These are phyloP conservation scores for Epichloe sp. DNA, from an alignment of 2,329 filamentous ascomycete genomes.

Conservation along the genomic window DNA sequence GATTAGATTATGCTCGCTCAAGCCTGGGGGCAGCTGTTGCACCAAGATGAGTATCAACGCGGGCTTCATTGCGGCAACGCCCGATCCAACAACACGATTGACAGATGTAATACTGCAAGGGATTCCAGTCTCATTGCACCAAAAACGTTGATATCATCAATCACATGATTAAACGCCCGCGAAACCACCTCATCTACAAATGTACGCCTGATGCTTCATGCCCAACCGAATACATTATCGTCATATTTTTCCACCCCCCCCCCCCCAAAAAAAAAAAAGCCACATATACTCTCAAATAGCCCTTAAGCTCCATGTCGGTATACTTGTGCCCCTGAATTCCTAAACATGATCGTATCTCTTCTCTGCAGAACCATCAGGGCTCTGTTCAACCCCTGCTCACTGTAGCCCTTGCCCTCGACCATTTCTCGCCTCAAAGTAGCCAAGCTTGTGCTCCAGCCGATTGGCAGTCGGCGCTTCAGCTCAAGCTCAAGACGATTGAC, in stretches of 20 bases:
- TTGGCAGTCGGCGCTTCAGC: conserved; percentile 72
- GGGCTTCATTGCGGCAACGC: too few relatives aligned
- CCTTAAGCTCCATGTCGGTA: conserved; percentile 56
- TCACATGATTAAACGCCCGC: not conserved
- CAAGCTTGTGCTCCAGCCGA: conserved; percentile 89
- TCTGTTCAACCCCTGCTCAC: conserved; percentile 71
- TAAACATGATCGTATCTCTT: conserved; percentile 73
- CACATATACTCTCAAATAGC: not conserved
- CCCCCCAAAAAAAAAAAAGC: not conserved
- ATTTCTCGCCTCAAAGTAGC: conserved; percentile 80
- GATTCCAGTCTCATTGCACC: not conserved
- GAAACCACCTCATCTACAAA: not conserved
- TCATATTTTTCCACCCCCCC: not conserved
- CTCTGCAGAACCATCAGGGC: conserved; percentile 77
- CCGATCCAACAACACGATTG: too few relatives aligned
- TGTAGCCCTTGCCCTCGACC: conserved; percentile 82
- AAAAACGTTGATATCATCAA: not conserved
- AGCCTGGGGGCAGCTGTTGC: too few relatives aligned
- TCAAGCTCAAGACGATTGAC: conserved; percentile 78
- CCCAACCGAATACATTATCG: not conserved
- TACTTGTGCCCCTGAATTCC: conserved; percentile 63
- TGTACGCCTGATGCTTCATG: not conserved
- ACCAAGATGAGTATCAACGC: too few relatives aligned
- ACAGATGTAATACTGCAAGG: not conserved
- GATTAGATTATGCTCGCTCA: too few relatives aligned